Evolutionary conservation across 129 eudicot genomes (phyloP), one percentile per base, ranked within the genome.

Genomic region (Escallonia rubra): DNA sequence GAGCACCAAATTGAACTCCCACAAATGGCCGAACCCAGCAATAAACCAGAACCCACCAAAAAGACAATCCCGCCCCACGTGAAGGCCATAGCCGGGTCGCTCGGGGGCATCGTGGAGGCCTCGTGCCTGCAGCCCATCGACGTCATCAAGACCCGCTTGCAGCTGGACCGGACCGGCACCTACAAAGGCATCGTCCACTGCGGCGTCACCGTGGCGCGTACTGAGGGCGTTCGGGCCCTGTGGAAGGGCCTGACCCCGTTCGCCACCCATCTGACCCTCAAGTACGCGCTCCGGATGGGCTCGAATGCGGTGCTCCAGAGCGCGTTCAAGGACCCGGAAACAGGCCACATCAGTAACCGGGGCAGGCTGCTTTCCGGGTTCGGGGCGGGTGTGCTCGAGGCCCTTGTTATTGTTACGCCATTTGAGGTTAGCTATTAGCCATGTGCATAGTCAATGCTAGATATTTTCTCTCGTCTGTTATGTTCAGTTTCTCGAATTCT

Each of bases 161-260:
- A 89, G 66, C 84, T 89, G 41, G 96, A 89, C 70, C 81, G 84
- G 41, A 43, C 73, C 54, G 82, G 81, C 9, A 8, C 82, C 8
- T 89, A 89, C 86, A 89, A 76, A 80, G 96, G 96, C 3, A 89
- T 89, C 12, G 3, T 77, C 78, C 96, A 89, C 74, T 89, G 96
- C 74, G 96, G 94, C 62, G 43, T 66, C 50, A 81, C 90, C 64
- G 82, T 83, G 3, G 65, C 58, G 0, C 57, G 13, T 0, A 80
- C 61, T 15, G 96, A 86, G 66, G 94, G 96, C 10, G 84, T 83
- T 4, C 86, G 94, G 38, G 96, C 96, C 2, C 63, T 89, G 41
- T 89, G 96, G 96, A 89, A 89, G 78, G 96, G 96, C 1, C 44
- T 89, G 64, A 89, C 96, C 3, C 96, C 96, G 1, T 89, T 89